Evolutionary conservation across 2,329 filamentous ascomycete species (phyloP), one percentile per base, ranked within the genome.

Genomic region (Fusarium xyrophilum): DNA sequence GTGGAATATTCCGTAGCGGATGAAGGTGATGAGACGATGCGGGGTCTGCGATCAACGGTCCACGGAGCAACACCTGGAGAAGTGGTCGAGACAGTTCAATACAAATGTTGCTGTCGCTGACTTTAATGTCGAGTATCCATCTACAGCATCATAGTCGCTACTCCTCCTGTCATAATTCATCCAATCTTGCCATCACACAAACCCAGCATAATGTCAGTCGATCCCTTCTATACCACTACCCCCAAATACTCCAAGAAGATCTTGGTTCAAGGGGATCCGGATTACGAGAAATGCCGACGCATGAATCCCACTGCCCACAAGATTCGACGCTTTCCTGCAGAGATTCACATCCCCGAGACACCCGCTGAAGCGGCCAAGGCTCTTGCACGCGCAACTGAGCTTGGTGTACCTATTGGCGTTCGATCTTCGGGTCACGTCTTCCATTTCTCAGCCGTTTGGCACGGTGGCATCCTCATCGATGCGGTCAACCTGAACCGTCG

Each of bases 401-500:
- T 59, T 32, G 55, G 40, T 25, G 50, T 50, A 4, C 51, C 50
- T 21, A 30, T 60, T 38, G 60, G 60, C 7, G 47, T 63, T 23
- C 60, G 60, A 36, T 63, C 60, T n/a, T 50, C 47, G 5, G 60
- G 60, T n/a, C 60, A 63, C 14, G 38, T 63, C 43, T 59, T 59
- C 46, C 51, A 47, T 28, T 59, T 47, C 5, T 44, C 43, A n/a
- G 55, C 47, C 7, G 28, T 59, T 30, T 38, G 58, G 9, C 46
- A 60, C 2, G 40, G 33, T 7, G 60, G 60, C 3, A 58, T 63
- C 10, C 55, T 63, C 12, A 63, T 63, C 28, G 60, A 63, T 11
- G 57, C 55, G 17, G 40, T 47, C 21, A 63, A 63, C 23, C 30
- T 63, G 27, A 63, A 60, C 40, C 55, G 48, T n/a, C 38, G 39